A percentile compares a stretch with the other conserved stretches of the same genome.
phyloP scores from a whole-genome alignment of 768 basidiomycete species.

The Tylopilus intermedius region DNA sequence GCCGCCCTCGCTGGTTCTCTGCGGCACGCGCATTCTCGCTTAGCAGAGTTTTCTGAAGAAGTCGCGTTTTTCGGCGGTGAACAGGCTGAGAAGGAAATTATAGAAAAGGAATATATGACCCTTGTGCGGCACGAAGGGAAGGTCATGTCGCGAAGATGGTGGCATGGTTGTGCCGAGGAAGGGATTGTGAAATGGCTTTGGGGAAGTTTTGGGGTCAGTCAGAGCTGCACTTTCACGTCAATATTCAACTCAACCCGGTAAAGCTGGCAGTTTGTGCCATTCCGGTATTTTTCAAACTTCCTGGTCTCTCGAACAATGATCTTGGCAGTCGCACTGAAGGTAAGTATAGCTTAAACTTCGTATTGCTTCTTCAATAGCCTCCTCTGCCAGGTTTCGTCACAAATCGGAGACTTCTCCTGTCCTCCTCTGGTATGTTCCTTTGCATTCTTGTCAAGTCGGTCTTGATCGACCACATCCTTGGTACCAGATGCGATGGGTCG shows the following conservation, averaged over 20 bases:
- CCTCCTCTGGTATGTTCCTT: slow-evolving; percentile 62
- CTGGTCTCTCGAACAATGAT: slow-evolving; percentile 62
- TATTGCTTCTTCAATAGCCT: background rate
- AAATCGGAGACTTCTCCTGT: slow-evolving; percentile 84
- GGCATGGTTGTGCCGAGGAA: slow-evolving; percentile 90
- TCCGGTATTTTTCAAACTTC: slow-evolving; percentile 85
- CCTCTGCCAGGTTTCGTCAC: slow-evolving; percentile 78
- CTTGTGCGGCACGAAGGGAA: slow-evolving; percentile 82
- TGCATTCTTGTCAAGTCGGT: background rate
- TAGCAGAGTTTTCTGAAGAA: slow-evolving; percentile 86
- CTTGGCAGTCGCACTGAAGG: slow-evolving; percentile 89
- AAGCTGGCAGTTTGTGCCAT: slow-evolving; percentile 86
- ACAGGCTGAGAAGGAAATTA: slow-evolving; percentile 82
- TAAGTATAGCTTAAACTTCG: slow-evolving; percentile 22
- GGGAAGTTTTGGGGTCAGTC: slow-evolving; percentile 86
- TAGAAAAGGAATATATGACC: slow-evolving; percentile 84
- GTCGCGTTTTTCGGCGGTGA: slow-evolving; percentile 87
- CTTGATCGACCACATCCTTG: background rate
- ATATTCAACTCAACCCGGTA: slow-evolving; percentile 9
- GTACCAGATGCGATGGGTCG: slow-evolving; percentile 83
- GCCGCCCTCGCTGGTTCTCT: slow-evolving; percentile 85
- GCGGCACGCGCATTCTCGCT: slow-evolving; percentile 86
- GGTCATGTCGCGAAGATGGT: slow-evolving; percentile 75
- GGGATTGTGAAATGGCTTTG: slow-evolving; percentile 95
- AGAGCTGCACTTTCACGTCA: background rate